Evolutionary conservation across 164 flowering plant species (phyloP).

Genomic region (grape (Vitis vinifera)): ASM3070453v1 NC_081807.1:1021501-1022000

Average conservation of each 20-base stretch:
- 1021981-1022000: too few species aligned
- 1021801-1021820: constrained; percentile 81
- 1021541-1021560: constrained; percentile 67
- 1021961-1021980: neutral
- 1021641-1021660: constrained; percentile 93
- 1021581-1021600: constrained; percentile 60
- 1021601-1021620: constrained; percentile 79
- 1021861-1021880: constrained; percentile 86
- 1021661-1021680: constrained; percentile 93
- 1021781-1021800: constrained; percentile 83
- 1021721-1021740: constrained; percentile 76
- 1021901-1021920: neutral
- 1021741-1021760: constrained; percentile 97
- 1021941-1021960: neutral
- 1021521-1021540: constrained; percentile 90
- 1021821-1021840: constrained; percentile 75
- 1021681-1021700: constrained; percentile 86
- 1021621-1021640: constrained; percentile 87
- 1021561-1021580: constrained; percentile 87
- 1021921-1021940: neutral
- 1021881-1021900: constrained; percentile 92
- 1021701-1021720: constrained; percentile 59
- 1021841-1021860: constrained; percentile 84
- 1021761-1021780: constrained; percentile 73
- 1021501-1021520: constrained; percentile 88